Percentiles rank a stretch among this genome's conserved stretches.
phyloP scores from a whole-genome alignment of 768 basidiomycete species.

The Lyophyllum decastes region DNA sequence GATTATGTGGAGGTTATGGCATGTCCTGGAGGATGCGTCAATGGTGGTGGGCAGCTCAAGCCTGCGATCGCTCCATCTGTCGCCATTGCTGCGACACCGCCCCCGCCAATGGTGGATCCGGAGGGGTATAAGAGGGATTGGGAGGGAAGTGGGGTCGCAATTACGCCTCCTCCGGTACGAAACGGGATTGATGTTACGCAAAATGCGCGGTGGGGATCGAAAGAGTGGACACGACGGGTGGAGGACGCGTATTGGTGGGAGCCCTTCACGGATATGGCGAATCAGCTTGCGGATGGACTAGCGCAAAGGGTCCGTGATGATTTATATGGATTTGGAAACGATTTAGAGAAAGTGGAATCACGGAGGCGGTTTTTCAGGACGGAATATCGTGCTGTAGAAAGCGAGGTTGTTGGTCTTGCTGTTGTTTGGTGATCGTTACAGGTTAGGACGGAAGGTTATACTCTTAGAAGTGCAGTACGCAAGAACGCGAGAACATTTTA shows the following conservation, averaged over 20 bases:
- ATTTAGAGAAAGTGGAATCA: constrained; percentile 37
- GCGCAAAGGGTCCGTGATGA: constrained; percentile 29
- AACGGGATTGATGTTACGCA: constrained; percentile 24
- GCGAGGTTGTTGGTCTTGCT: constrained; percentile 75
- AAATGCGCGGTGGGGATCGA: constrained; percentile 77
- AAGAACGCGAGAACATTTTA: not conserved
- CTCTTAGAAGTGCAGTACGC: not conserved
- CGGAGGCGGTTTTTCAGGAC: constrained; percentile 67
- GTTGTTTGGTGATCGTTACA: constrained; percentile 61
- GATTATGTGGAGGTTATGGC: constrained; percentile 99
- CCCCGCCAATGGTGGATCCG: constrained; percentile 39
- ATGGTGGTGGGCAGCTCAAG: constrained; percentile 90
- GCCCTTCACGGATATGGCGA: constrained; percentile 2
- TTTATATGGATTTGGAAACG: constrained; percentile 35
- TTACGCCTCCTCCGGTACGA: constrained; percentile 13
- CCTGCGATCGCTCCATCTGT: constrained; percentile 20
- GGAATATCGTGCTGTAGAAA: constrained; percentile 82
- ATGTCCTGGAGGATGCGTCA: constrained; percentile 96
- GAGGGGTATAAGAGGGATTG: constrained; percentile 72
- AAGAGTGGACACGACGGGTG: constrained; percentile 79
- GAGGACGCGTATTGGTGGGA: constrained; percentile 82
- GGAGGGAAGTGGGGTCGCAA: constrained; percentile 52
- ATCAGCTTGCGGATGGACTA: constrained; percentile 36
- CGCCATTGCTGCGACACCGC: not conserved
- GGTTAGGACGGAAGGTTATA: not conserved